Base-by-base conservation (phyloP, 345 rosid species). In the Noccaea caerulescens region DNA sequence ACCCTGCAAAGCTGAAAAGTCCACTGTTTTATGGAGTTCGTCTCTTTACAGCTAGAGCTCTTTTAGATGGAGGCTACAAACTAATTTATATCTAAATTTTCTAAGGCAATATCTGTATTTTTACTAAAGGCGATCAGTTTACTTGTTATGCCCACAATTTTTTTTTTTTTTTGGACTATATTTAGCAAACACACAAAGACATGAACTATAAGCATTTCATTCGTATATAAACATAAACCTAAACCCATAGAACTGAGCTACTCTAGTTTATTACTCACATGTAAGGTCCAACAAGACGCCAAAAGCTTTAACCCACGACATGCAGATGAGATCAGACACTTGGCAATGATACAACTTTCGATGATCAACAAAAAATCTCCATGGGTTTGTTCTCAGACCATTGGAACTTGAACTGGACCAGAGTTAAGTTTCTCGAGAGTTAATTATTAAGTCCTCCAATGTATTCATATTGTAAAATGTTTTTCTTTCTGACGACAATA, bases 361-460 rank as follows among this genome's bases (percentile, higher is more conserved):
- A 76, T 55, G 75, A 38, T 55, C 39, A 69, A 76, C 66, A 33
- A 69, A 54, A 46, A 55, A 55, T 52, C 43, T 56, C 49, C 54
- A 43, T 59, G 59, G 27, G 60, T 16, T 42, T 37, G 56, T 55
- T 42, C 63, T 65, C 63, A 71, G 46, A 60, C 27, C 49, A 58
- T 82, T 72, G 87, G 86, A 84, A 83, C 85, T 86, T 82, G 89
- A 80, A 62, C 63, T 65, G 52, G 39, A 39, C 68, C 62, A 81
- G 73, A 73, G 45, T 32, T 44, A 38, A 46, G 69, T n/a, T 32
- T 54, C 13, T 20, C 63, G 8, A 30, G 53, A 30, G 50, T 60
- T 59, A 3, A 39, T 39, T 58, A 16, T 39, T 20, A 41, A 41
- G 16, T 23, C 7, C 20, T 39, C 23, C 38, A 42, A 4, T 25